Percentiles rank a stretch among this genome's conserved stretches.
These are phyloP conservation scores for Phalaenopsis aphrodite DNA, from an alignment of 106 monocot species.

Conservation along the genomic window DNA sequence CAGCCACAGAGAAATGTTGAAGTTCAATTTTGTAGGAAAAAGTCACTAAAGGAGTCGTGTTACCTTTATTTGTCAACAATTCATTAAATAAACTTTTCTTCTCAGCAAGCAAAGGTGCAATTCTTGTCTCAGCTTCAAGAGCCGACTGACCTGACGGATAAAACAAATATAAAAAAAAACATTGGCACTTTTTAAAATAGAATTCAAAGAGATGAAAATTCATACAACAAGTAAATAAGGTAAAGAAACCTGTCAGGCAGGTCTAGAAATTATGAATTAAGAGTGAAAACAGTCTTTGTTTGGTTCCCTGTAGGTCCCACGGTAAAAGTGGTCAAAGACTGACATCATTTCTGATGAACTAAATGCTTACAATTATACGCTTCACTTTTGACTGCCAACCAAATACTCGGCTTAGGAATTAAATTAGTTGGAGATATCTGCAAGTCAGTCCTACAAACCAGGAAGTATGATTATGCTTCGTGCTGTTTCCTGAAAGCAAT, in stretches of 20 bases:
- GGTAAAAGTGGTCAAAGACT: not conserved
- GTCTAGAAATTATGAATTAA: not conserved
- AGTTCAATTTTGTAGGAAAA: slow-evolving; percentile 2
- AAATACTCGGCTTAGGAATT: not conserved
- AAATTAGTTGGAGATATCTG: not conserved
- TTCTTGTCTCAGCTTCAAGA: slow-evolving; percentile 74
- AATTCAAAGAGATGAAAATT: not conserved
- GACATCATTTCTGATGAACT: not conserved
- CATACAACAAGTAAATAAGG: not conserved
- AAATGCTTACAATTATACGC: not conserved
- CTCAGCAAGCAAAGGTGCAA: slow-evolving; percentile 76
- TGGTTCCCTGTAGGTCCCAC: not conserved
- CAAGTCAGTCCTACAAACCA: not conserved
- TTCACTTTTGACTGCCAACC: not conserved
- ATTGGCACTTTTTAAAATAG: not conserved
- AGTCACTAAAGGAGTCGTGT: not conserved
- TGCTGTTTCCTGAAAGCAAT: not conserved
- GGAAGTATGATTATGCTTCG: not conserved
- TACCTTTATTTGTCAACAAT: slow-evolving; percentile 80
- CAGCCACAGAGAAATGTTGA: not conserved
- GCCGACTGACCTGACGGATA: slow-evolving; percentile 75
- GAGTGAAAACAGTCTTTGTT: not conserved
- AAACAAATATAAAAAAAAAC: slow-evolving; percentile 7
- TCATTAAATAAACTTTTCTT: slow-evolving; percentile 90
- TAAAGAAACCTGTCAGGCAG: not conserved